Evolutionary conservation across 768 basidiomycete species (phyloP), one percentile per base, ranked within the genome.

Genomic region (Suillus paluster): DNA sequence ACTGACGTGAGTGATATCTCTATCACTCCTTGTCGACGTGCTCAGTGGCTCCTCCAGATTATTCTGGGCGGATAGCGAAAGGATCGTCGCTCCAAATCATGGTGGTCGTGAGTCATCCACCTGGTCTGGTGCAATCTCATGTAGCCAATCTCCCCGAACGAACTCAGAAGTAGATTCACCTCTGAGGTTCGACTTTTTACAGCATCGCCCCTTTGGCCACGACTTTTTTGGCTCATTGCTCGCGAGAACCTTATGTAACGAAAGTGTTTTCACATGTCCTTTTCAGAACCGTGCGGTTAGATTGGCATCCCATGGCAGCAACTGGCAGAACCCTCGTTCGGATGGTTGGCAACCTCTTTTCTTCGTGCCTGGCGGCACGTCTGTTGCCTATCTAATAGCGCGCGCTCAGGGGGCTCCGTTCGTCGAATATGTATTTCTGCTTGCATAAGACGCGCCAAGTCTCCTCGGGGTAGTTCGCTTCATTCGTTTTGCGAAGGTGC

Each of bases 331-430:
- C 53, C 36, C 36, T 54, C 23, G 23, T 55, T 55, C 21, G 27
- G 6, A 55, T 39, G 38, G 17, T 25, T 27, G 10, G 2, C 23
- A 55, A 27, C 17, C 54, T 55, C 23, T 12, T 55, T 55, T 39
- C 38, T 39, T 19, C 17, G 23, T 25, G 10, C 52, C 23, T 25
- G 17, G 12, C 8, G 14, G 52, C 14, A 36, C 14, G 14, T 15
- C 21, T 11, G 11, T n/a, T 36, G 52, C 19, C 53, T 54, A 55
- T 55, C 54, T 55, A 39, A 25, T 39, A 23, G 54, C 36, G 34
- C 36, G 23, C 36, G 38, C 23, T 27, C 25, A 55, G 23, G 54
- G 17, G 25, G 17, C 11, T 1, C 36, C 11, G 12, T 55, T 25
- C n/a, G 10, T 55, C 54, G 10, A 27, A 39, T 21, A 19, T 27